phyloP scores from a whole-genome alignment of 169 alveolate species.

The Plasmodium fragile region DNA sequence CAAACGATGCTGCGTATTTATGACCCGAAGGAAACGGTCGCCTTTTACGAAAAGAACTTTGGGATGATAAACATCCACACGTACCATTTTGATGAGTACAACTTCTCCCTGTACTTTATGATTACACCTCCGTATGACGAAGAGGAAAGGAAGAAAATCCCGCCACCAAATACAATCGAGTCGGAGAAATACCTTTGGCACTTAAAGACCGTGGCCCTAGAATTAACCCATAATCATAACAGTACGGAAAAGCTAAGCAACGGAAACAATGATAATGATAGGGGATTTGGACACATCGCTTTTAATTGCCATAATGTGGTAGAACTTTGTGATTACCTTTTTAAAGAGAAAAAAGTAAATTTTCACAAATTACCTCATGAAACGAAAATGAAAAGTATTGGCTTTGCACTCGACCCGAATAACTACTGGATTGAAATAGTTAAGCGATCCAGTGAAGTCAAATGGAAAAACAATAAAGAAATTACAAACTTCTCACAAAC shows the following conservation, averaged over 20 bases:
- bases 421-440: conserved; percentile 86
- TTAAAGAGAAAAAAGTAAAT: conserved; percentile 68
- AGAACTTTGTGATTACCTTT: conserved; percentile 44
- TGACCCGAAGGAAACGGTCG: conserved; percentile 84
- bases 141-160: conserved; percentile 71
- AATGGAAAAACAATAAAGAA: conserved; percentile 45
- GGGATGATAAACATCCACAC: conserved; percentile 83
- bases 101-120: conserved; percentile 84
- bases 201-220: conserved; percentile 80
- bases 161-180: conserved; percentile 76
- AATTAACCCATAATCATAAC: conserved; percentile 84
- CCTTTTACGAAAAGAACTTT: conserved; percentile 83
- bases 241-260: conserved; percentile 79
- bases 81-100: conserved; percentile 78
- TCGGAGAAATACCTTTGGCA: conserved; percentile 84
- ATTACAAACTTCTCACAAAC: conserved; percentile 83
- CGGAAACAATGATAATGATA: conserved; percentile 84
- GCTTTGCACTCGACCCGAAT: conserved; percentile 87
- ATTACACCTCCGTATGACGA: conserved; percentile 82
- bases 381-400: conserved; percentile 83
- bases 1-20: conserved; percentile 88
- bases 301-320: conserved; percentile 80
- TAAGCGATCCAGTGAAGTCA: conserved; percentile 75
- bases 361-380: conserved; percentile 86
- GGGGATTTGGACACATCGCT: conserved; percentile 89